Conservation (phyloP, 2,329 filamentous ascomycete species). For the Pseudocercospora macadamiae region DNA sequence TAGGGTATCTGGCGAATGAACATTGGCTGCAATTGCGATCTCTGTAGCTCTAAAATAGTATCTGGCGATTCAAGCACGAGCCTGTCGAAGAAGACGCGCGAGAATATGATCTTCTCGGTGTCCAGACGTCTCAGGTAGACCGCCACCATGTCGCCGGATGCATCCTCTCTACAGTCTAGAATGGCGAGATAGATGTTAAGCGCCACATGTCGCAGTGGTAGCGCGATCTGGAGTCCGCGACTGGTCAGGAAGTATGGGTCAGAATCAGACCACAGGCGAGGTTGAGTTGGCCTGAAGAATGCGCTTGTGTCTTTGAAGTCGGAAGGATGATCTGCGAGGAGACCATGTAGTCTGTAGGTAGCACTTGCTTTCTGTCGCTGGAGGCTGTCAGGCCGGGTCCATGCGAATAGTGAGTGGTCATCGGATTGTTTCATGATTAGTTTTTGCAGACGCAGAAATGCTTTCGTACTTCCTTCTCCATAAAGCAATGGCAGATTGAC, state of each 20-base stretch:
- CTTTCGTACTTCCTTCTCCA: constrained; percentile 37
- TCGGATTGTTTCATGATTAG: constrained; percentile 25
- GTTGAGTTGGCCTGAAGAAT: background rate
- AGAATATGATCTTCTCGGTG: background rate
- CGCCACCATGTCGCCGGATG: background rate
- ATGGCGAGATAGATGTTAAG: background rate
- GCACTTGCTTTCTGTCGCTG: background rate
- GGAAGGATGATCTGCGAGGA: constrained; percentile 26
- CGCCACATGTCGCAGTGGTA: background rate
- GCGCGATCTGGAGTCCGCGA: background rate
- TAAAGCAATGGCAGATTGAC: constrained; percentile 52
- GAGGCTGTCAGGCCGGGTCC: background rate
- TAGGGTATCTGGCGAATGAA: background rate
- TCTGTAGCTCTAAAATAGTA: background rate
- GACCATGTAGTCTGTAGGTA: constrained; percentile 8
- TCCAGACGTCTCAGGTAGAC: background rate
- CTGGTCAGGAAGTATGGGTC: background rate
- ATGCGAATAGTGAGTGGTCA: constrained; percentile 14
- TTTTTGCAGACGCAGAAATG: constrained; percentile 43
- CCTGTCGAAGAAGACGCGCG: background rate
- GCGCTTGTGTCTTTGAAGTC: background rate
- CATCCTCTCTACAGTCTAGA: background rate
- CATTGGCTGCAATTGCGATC: background rate
- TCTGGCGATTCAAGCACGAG: background rate
- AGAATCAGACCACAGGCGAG: background rate